Evolutionary conservation across 495 filamentous ascomycete species (phyloP).

Genomic region (Penicillium macrosclerotiorum): DNA sequence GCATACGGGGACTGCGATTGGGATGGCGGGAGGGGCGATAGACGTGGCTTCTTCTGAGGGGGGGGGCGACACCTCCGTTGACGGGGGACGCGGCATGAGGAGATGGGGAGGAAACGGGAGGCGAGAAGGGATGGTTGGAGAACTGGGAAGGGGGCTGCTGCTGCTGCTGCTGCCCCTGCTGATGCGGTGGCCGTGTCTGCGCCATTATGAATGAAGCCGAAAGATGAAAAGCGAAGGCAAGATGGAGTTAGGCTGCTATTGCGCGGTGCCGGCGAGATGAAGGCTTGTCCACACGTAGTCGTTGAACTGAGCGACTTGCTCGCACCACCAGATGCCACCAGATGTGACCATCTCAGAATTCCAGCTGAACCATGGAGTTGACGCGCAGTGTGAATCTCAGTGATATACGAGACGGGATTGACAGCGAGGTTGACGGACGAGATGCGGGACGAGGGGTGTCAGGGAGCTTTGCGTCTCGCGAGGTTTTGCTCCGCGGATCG

Average conservation of each 20-base stretch:
- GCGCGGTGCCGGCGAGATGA: conserved; percentile 22
- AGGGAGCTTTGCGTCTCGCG: conserved; percentile 21
- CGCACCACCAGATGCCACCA: conserved; percentile 42
- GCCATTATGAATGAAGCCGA: conserved; percentile 52
- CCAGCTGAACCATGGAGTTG: conserved; percentile 22
- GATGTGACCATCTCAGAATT: conserved; percentile 45
- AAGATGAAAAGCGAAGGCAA: not conserved
- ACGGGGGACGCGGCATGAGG: conserved; percentile 42
- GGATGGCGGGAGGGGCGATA: conserved; percentile 62
- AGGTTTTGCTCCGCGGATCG: conserved; percentile 32
- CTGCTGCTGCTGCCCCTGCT: conserved; percentile 25
- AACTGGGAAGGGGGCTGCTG: conserved; percentile 43
- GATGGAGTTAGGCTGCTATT: conserved; percentile 8
- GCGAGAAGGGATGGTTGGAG: conserved; percentile 51
- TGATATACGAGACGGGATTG: conserved; percentile 9
- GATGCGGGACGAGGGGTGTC: conserved; percentile 11
- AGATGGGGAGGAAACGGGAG: conserved; percentile 52
- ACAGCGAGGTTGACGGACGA: conserved; percentile 5
- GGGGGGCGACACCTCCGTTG: conserved; percentile 42
- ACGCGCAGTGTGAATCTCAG: conserved; percentile 2
- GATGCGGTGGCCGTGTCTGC: conserved; percentile 51
- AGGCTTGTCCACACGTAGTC: conserved; percentile 38
- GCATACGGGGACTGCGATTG: conserved; percentile 34
- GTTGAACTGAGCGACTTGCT: conserved; percentile 43
- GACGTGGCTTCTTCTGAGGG: conserved; percentile 64